These are phyloP conservation scores for Styphnolobium japonicum DNA, from an alignment of 306 rosid genomes.

Conservation along the genomic window DNA sequence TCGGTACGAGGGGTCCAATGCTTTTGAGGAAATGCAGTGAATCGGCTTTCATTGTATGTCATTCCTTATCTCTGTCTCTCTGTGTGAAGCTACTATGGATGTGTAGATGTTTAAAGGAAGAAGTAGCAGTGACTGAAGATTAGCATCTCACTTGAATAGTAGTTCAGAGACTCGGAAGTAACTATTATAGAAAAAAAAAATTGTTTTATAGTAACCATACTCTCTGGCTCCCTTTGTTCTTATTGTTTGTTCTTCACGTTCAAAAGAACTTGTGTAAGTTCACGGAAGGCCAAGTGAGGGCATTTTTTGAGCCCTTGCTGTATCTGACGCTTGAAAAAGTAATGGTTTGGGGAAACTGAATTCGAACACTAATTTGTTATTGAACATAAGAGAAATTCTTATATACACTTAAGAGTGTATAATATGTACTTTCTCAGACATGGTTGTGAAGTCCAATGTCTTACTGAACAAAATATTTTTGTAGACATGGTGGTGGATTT, in stretches of 20 bases:
- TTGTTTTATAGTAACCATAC: constrained; percentile 3
- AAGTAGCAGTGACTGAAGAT: constrained; percentile 19
- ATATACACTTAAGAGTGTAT: constrained; percentile 9
- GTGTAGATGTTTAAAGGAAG: constrained; percentile 30
- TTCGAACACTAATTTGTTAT: constrained; percentile 28
- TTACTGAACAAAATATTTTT: background rate
- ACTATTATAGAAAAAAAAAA: background rate
- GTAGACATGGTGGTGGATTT: background rate
- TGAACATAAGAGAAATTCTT: constrained; percentile 26
- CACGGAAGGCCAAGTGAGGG: constrained; percentile 32
- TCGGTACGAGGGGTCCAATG: background rate
- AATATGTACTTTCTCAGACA: constrained; percentile 16
- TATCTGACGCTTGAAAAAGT: constrained; percentile 21
- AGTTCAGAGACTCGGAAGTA: constrained; percentile 30
- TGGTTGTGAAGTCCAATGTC: background rate
- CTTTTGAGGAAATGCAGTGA: constrained; percentile 17
- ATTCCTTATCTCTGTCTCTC: constrained; percentile 10
- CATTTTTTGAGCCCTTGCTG: constrained; percentile 23
- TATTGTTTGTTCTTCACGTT: constrained; percentile 14
- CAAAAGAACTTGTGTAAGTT: constrained; percentile 33
- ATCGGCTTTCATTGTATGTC: constrained; percentile 16
- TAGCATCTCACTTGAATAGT: constrained; percentile 17
- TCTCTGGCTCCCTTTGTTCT: constrained; percentile 2
- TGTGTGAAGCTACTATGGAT: constrained; percentile 31
- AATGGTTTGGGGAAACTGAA: constrained; percentile 15